Evolutionary conservation across 2,329 filamentous ascomycete species (phyloP), one percentile per base, ranked within the genome.

Genomic region (Fusarium setosum): DNA sequence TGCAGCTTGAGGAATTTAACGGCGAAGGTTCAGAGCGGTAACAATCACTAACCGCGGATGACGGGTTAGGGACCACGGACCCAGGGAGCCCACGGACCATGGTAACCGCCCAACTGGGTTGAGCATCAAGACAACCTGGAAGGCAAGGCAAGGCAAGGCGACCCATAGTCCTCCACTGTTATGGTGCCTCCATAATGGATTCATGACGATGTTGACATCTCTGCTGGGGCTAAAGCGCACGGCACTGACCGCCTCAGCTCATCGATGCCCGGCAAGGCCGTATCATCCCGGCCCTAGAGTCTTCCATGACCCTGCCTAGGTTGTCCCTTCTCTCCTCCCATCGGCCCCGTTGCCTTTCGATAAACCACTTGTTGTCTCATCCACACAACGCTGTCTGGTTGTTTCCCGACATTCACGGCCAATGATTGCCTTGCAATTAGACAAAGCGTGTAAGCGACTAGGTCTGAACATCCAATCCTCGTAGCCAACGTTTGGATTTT

Each of bases 201-300:
- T 52, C 57, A 67, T 56, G 49, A 65, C 47, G 65, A 63, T 61
- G 40, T 38, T 59, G 40, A 23, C 21, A 29, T 37, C 40, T 26
- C 41, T 56, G 51, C 48, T 69, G 62, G 45, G 47, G 48, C 55
- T 58, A 31, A 35, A 17, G 20, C 17, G 20, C 23, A 47, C 52
- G 55, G 54, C 59, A 67, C 58, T 67, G 54, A 61, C 62, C 65
- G 56, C 59, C 50, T 71, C 57, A 52, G 42, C 40, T 53, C 58
- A 61, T 42, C 41, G 24, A 50, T 31, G 24, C 38, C 49, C 29
- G 45, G 48, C 34, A 56, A 42, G 21, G 53, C 52, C 61, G 58
- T 61, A 52, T 59, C 61, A 64, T 59, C 48, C 56, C 35, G 45
- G 51, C 44, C 32, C 29, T 56, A 51, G 44, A 52, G 44, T 60